These are phyloP conservation scores for Hymenotorrendiella dingleyae DNA, from an alignment of 2,329 filamentous ascomycete genomes.

Conservation along the genomic window DNA sequence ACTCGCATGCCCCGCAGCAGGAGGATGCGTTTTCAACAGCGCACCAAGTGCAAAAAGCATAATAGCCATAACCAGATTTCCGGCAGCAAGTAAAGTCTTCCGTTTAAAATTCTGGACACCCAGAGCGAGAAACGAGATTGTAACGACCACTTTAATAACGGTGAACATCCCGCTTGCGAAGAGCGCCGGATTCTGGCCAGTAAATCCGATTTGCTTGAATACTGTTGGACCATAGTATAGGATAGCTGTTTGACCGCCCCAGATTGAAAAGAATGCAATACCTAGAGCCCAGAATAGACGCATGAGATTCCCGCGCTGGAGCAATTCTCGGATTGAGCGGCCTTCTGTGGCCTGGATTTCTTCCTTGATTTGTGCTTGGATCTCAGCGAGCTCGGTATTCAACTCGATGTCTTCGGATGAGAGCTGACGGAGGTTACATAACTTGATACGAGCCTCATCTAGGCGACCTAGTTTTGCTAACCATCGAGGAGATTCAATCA, in stretches of 20 bases:
- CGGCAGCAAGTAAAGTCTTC: slow-evolving; percentile 39
- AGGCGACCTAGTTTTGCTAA: slow-evolving; percentile 48
- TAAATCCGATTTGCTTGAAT: slow-evolving; percentile 12
- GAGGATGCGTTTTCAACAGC: slow-evolving; percentile 39
- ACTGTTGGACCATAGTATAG: slow-evolving; percentile 15
- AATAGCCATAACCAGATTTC: slow-evolving; percentile 42
- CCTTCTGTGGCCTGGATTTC: slow-evolving; percentile 40
- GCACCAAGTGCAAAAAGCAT: slow-evolving; percentile 46
- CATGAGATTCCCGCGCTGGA: slow-evolving; percentile 19
- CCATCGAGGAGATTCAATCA: slow-evolving; percentile 22
- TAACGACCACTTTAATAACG: slow-evolving; percentile 11
- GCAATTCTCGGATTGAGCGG: slow-evolving; percentile 40
- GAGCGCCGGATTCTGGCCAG: slow-evolving; percentile 12
- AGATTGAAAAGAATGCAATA: slow-evolving; percentile 35
- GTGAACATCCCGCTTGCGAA: slow-evolving; percentile 15
- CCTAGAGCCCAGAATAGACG: not conserved
- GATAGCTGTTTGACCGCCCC: slow-evolving; percentile 14
- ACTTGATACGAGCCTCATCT: slow-evolving; percentile 35
- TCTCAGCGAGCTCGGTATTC: slow-evolving; percentile 35
- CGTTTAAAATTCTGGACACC: slow-evolving; percentile 42
- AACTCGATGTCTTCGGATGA: slow-evolving; percentile 27
- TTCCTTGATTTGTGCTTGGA: slow-evolving; percentile 41
- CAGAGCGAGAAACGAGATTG: slow-evolving; percentile 4
- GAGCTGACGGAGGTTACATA: slow-evolving; percentile 47
- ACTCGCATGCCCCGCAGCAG: slow-evolving; percentile 1